A percentile compares a stretch with the other conserved stretches of the same genome.
phyloP scores from a whole-genome alignment of 2,329 filamentous ascomycete species.

The Aureobasidium sp. region DNA sequence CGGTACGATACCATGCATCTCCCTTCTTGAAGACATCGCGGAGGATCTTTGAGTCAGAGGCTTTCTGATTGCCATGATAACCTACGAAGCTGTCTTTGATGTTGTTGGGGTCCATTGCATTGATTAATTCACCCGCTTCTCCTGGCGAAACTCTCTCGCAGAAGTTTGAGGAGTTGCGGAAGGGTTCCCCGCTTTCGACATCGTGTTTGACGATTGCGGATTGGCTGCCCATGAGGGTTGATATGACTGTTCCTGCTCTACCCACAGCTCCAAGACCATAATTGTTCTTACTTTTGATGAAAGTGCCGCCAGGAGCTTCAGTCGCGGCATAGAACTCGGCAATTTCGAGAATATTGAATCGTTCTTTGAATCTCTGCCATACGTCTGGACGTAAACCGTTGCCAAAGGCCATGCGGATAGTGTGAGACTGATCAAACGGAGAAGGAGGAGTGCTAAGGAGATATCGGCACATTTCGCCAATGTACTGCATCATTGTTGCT shows the following conservation, averaged over 20 bases:
- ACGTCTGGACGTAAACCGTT: constrained; percentile 81
- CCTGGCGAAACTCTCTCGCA: constrained; percentile 52
- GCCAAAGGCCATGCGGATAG: constrained; percentile 67
- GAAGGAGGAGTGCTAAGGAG: constrained; percentile 58
- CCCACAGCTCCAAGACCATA: constrained; percentile 72
- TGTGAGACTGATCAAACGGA: constrained; percentile 63
- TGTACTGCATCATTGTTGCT: constrained; percentile 76
- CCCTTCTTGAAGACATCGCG: constrained; percentile 64
- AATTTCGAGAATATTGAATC: constrained; percentile 42
- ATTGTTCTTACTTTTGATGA: constrained; percentile 66
- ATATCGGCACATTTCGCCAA: constrained; percentile 81
- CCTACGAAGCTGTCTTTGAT: constrained; percentile 64
- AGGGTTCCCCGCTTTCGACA: constrained; percentile 58
- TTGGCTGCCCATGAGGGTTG: constrained; percentile 42
- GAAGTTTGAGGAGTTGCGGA: constrained; percentile 62
- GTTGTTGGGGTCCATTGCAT: constrained; percentile 57
- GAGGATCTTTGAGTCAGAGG: constrained; percentile 65
- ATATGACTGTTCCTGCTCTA: constrained; percentile 56
- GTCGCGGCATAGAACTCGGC: constrained; percentile 32
- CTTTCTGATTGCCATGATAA: constrained; percentile 66
- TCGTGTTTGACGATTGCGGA: constrained; percentile 62
- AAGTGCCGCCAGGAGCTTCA: constrained; percentile 54
- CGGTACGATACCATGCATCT: constrained; percentile 75
- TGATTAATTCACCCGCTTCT: constrained; percentile 68
- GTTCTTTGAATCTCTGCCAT: constrained; percentile 74